Evolutionary conservation across 257 asterid species (phyloP).

Genomic region (Solanum paucissectum): DNA sequence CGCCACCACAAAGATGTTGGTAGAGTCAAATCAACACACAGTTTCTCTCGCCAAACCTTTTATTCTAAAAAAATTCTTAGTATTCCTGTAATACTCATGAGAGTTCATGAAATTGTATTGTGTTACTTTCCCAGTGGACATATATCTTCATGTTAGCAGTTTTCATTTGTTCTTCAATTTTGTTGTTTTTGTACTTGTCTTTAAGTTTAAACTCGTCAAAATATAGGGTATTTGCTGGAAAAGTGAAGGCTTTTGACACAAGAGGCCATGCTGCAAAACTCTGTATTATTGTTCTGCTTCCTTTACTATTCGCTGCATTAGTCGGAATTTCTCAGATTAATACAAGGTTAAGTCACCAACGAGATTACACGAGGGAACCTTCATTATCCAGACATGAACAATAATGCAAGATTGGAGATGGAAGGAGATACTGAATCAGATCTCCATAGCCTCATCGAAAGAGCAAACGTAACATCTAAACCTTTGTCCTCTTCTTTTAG

Average conservation of each 20-base stretch:
- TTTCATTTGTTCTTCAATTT: neutral
- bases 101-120: no score
- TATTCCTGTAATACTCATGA: no score
- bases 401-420: no score
- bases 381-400: no score
- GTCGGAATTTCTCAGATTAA: conserved; percentile 51
- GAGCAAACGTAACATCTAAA: no score
- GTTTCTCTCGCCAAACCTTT: neutral
- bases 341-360: neutral
- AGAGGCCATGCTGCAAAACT: conserved; percentile 49
- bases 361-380: no score
- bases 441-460: no score
- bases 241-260: conserved; percentile 35
- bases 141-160: conserved; percentile 31
- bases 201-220: neutral
- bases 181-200: neutral
- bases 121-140: conserved; percentile 50
- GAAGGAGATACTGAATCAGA: no score
- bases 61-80: neutral
- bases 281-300: conserved; percentile 33
- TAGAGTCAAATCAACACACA: no score
- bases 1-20: neutral
- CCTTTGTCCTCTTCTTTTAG: no score
- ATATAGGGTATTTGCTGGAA: conserved; percentile 21
- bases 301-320: conserved; percentile 29